Conservation (phyloP, 225 moss, liverwort and hornwort genomes). For the Climacium dendroides region DNA sequence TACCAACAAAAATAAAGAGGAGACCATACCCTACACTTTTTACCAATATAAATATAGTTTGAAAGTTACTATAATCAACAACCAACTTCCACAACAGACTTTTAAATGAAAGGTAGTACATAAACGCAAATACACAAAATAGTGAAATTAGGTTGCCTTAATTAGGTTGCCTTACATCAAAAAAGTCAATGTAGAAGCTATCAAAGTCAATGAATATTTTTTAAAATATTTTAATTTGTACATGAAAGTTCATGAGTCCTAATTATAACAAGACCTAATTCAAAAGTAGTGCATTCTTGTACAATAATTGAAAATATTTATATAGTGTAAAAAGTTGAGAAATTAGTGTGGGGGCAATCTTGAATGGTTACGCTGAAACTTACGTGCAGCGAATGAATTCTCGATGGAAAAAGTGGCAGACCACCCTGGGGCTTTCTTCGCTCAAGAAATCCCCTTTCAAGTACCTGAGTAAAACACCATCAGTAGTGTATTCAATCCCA, state of each 20-base stretch:
- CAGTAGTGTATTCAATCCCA: background rate
- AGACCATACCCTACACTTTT: background rate
- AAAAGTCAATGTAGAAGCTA: no score
- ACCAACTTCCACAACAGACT: background rate
- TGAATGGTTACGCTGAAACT: background rate
- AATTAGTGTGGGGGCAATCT: no score
- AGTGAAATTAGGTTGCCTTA: no score
- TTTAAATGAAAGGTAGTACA: background rate
- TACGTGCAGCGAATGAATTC: conserved; percentile 95
- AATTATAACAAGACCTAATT: no score
- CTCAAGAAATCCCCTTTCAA: conserved; percentile 76
- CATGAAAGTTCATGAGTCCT: no score
- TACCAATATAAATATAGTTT: background rate
- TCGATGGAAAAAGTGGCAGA: conserved; percentile 78
- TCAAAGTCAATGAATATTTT: no score
- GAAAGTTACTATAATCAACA: background rate
- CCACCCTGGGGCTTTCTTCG: conserved; percentile 68
- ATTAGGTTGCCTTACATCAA: no score
- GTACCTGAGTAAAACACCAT: conserved; percentile 28
- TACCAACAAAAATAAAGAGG: background rate
- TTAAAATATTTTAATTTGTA: no score
- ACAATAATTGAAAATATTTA: no score
- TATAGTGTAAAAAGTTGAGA: no score
- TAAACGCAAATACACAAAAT: background rate
- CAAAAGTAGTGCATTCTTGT: no score